These are phyloP conservation scores for Albizia julibrissin DNA, from an alignment of 306 rosid genomes.

Conservation along the genomic window DNA sequence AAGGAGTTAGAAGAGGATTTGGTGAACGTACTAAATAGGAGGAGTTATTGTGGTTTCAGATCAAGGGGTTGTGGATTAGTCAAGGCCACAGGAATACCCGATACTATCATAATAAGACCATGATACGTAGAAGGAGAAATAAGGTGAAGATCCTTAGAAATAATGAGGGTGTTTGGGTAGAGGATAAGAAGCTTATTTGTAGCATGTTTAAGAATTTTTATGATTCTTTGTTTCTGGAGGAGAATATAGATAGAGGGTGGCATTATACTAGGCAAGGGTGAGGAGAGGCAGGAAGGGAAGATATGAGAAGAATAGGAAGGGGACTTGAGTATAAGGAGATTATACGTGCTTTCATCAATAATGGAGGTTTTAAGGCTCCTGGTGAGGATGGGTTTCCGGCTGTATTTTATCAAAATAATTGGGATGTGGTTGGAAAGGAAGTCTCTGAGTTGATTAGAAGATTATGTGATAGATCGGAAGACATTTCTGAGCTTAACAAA, in stretches of 20 bases:
- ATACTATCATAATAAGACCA: not conserved
- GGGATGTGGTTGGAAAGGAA: not conserved
- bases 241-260: not conserved
- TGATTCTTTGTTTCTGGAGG: fast-evolving
- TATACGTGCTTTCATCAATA: not conserved
- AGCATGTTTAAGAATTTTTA: no score
- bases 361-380: not conserved
- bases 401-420: no score
- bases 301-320: not conserved
- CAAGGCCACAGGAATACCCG: not conserved
- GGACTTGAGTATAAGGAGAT: not conserved
- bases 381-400: not conserved
- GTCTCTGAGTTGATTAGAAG: no score
- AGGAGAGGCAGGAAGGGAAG: fast-evolving
- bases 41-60: no score
- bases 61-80: not conserved
- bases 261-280: no score
- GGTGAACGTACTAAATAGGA: no score
- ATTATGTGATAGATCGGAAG: no score
- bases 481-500: no score
- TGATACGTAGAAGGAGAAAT: not conserved
- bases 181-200: not conserved
- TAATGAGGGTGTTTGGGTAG: not conserved
- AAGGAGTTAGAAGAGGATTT: not conserved
- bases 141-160: no score